Percentiles rank a stretch among this genome's conserved stretches.
Evolutionary conservation across 345 rosid genomes (phyloP).

Genomic region (Eucalyptus grandis): DNA sequence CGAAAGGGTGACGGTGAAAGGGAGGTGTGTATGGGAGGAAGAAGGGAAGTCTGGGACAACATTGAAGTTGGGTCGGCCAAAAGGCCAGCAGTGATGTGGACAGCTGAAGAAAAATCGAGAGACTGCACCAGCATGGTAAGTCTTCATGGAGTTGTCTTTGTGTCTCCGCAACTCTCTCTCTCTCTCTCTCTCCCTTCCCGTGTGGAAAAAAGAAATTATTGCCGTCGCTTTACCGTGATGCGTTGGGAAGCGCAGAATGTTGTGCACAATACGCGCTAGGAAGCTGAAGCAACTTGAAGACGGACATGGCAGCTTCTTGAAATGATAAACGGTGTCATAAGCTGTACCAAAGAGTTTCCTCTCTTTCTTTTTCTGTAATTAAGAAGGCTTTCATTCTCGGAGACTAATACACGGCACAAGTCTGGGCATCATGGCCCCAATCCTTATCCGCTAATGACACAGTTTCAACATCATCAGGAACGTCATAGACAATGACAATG

Average conservation of each 20-base stretch:
- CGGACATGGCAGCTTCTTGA: neutral
- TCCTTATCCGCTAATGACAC: neutral
- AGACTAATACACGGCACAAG: neutral
- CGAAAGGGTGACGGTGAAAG: neutral
- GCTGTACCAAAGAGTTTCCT: neutral
- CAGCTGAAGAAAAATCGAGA: conserved; percentile 1
- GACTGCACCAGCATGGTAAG: neutral
- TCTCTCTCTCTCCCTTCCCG: neutral
- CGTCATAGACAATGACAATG: neutral
- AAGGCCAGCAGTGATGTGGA: conserved; percentile 41
- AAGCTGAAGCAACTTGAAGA: neutral
- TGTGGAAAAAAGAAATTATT: neutral
- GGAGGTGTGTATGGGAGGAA: conserved; percentile 4
- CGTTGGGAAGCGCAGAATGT: neutral
- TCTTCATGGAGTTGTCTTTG: neutral
- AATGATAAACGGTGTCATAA: neutral
- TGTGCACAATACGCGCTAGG: neutral
- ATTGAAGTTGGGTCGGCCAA: conserved; percentile 46
- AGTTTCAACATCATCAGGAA: neutral
- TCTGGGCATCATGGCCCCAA: neutral
- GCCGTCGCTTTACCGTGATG: neutral
- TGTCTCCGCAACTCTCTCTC: neutral
- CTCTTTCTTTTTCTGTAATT: neutral
- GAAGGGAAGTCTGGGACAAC: conserved; percentile 26
- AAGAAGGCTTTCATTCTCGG: too few relatives aligned